A percentile compares a stretch with the other conserved stretches of the same genome.
Conservation (phyloP, 2,329 filamentous ascomycete genomes). For the Pseudogymnoascus sp. region DNA sequence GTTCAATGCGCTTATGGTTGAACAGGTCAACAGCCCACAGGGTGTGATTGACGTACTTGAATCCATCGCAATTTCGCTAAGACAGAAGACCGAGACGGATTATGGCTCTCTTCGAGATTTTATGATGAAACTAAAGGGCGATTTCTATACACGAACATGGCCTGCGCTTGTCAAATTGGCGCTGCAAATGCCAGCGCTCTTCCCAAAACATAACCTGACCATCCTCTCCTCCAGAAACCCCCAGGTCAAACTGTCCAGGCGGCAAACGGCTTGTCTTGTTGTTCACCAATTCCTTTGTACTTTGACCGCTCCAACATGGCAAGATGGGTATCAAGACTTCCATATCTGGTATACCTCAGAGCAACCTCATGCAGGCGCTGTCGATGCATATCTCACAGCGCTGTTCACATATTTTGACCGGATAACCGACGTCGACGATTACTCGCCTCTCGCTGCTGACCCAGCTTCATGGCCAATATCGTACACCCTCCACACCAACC, state of each 20-base stretch:
- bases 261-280: not conserved
- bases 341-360: not conserved
- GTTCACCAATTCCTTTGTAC: not conserved
- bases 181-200: not conserved
- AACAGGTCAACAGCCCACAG: not conserved
- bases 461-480: not conserved
- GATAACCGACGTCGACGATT: not conserved
- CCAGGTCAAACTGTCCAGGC: not conserved
- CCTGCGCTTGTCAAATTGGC: not conserved
- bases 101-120: not conserved
- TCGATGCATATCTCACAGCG: not conserved
- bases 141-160: not conserved
- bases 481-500: not conserved
- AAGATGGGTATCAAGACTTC: not conserved
- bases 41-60: not conserved
- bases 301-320: not conserved
- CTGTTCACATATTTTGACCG: not conserved
- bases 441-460: not conserved
- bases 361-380: not conserved
- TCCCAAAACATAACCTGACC: not conserved
- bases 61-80: not conserved
- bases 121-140: not conserved
- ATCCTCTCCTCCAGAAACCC: not conserved
- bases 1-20: not conserved
- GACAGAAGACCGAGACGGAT: not conserved